Percentiles rank a stretch among this genome's conserved stretches.
These are phyloP conservation scores for Rhytidiadelphus loreus DNA, from an alignment of 225 moss, liverwort and hornwort genomes.

Conservation along the genomic window DNA sequence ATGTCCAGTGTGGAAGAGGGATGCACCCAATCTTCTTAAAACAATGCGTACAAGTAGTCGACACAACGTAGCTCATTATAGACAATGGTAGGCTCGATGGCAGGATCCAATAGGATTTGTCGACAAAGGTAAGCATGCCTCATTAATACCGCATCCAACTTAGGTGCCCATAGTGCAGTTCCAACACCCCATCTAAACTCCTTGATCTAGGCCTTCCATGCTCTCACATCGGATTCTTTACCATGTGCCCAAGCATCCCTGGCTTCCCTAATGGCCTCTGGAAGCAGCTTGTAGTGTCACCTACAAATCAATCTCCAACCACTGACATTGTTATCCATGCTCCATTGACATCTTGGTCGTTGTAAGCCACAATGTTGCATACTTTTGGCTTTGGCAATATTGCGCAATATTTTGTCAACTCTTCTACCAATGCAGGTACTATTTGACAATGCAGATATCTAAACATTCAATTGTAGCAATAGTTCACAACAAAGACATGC, in stretches of 20 bases:
- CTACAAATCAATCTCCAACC: not conserved
- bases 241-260: not conserved
- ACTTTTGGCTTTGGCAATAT: not conserved
- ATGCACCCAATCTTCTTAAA: not conserved
- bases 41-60: not conserved
- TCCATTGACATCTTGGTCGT: not conserved
- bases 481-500: not conserved
- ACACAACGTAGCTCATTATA: fast-evolving
- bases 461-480: not conserved
- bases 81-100: fast-evolving
- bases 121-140: not conserved
- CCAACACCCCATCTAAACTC: too few relatives aligned
- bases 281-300: not conserved
- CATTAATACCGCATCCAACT: not conserved
- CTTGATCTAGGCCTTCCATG: not conserved
- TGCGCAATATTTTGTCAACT: not conserved
- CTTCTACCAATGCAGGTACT: not conserved
- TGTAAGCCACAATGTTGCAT: not conserved
- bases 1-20: not conserved
- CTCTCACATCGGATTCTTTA: not conserved
- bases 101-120: not conserved
- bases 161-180: fast-evolving
- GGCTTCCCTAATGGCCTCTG: not conserved
- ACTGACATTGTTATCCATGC: not conserved
- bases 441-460: not conserved